Evolutionary conservation across 164 flowering plant genomes (phyloP).

Genomic region (Cinnamomum micranthum): DNA sequence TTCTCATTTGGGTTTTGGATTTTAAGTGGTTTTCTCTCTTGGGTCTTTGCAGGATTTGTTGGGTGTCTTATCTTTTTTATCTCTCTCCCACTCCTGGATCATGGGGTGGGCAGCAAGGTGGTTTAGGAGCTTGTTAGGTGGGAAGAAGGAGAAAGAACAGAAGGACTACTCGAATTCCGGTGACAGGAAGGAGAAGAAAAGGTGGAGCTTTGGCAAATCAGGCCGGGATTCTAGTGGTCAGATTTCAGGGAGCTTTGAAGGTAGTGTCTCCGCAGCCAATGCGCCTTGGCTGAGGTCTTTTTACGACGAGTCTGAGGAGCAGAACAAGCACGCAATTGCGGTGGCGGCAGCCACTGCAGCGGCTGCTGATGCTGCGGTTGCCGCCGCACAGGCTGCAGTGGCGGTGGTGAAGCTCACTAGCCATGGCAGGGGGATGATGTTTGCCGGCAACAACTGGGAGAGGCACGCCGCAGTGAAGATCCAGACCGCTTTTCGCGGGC

Average conservation of each 20-base stretch:
- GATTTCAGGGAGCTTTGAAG: slow-evolving; percentile 12
- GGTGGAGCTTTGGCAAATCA: slow-evolving; percentile 67
- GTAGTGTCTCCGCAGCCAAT: slow-evolving; percentile 9
- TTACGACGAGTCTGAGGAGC: slow-evolving; percentile 58
- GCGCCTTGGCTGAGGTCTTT: slow-evolving; percentile 42
- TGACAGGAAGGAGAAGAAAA: slow-evolving; percentile 49
- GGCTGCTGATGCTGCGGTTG: slow-evolving; percentile 92
- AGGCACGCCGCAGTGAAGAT: slow-evolving; percentile 75
- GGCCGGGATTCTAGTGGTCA: slow-evolving; percentile 27
- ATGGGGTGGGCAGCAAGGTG: slow-evolving; percentile 86
- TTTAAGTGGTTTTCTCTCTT: background rate
- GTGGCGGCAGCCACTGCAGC: slow-evolving; percentile 98
- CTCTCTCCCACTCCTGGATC: slow-evolving; percentile 5
- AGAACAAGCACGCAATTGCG: slow-evolving; percentile 88
- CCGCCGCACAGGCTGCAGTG: slow-evolving; percentile 89
- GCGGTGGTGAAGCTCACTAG: slow-evolving; percentile 82
- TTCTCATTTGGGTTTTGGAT: slow-evolving; percentile 9
- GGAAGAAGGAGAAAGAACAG: slow-evolving; percentile 57
- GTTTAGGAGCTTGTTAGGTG: slow-evolving; percentile 57
- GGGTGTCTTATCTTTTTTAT: slow-evolving; percentile 13
- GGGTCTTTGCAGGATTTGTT: background rate
- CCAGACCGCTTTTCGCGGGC: slow-evolving; percentile 75
- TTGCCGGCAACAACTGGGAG: slow-evolving; percentile 53
- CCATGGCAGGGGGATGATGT: slow-evolving; percentile 64
- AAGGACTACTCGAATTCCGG: slow-evolving; percentile 20